Evolutionary conservation across 306 rosid genomes (phyloP).

Genomic region (Phaseolus lunatus): DNA sequence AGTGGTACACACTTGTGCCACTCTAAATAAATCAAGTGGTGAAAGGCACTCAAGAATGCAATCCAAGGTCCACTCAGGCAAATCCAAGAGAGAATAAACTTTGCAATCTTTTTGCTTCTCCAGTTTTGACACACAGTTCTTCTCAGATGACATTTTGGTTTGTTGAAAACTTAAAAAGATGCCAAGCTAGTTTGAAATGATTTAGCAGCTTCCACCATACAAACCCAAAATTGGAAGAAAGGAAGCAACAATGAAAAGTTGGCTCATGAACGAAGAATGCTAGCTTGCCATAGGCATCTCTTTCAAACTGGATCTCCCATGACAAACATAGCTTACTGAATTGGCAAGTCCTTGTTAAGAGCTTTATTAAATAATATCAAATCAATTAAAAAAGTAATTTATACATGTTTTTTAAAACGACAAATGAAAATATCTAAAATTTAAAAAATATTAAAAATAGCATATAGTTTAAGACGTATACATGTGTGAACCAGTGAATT

Average conservation of each 20-base stretch:
- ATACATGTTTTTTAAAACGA: too few species aligned
- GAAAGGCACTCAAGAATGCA: slow-evolving; percentile 45
- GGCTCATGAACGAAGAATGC: background rate
- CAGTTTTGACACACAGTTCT: background rate
- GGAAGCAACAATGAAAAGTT: background rate
- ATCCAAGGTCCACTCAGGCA: slow-evolving; percentile 25
- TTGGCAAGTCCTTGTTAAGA: background rate
- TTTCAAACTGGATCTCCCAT: background rate
- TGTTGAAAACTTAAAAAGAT: background rate
- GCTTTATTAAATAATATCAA: too few species aligned
- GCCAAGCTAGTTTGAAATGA: background rate
- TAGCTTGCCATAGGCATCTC: background rate
- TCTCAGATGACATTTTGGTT: slow-evolving; percentile 24
- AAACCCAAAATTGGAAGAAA: background rate
- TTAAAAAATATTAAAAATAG: background rate
- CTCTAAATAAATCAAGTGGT: slow-evolving; percentile 38
- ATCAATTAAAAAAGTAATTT: too few species aligned
- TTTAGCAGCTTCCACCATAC: slow-evolving; percentile 1
- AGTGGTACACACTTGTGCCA: slow-evolving; percentile 38
- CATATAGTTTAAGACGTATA: too few species aligned
- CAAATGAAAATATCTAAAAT: too few species aligned
- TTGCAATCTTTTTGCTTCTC: slow-evolving; percentile 28
- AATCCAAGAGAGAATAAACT: slow-evolving; percentile 39
- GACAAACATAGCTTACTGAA: background rate
- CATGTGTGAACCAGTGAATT: too few species aligned